phyloP scores from a whole-genome alignment of 805 yeast genomes.

The Maudiozyma bulderi region DNA sequence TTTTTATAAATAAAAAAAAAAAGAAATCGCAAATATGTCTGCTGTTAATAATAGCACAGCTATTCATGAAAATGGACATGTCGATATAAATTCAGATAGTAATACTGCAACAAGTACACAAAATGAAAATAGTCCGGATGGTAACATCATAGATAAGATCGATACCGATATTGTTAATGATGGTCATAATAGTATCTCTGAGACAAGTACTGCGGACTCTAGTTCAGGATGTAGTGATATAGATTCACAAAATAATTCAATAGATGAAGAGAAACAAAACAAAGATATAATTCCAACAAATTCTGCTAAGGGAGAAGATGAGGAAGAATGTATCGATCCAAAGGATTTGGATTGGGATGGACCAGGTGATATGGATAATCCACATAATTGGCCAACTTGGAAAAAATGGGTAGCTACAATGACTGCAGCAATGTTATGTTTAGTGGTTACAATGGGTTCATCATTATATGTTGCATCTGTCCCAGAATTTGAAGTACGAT shows the following conservation, averaged over 20 bases:
- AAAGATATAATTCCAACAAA: too few relatives aligned
- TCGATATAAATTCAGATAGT: too few relatives aligned
- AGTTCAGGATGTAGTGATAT: neutral
- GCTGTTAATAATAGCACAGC: too few relatives aligned
- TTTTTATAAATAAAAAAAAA: too few relatives aligned
- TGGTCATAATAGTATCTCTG: neutral
- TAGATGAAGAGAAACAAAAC: neutral
- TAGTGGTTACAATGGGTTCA: conserved; percentile 66
- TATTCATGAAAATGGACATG: too few relatives aligned
- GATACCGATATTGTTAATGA: neutral
- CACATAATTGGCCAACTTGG: conserved; percentile 57
- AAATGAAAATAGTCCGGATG: neutral
- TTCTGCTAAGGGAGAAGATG: neutral
- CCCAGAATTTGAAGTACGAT: conserved; percentile 38
- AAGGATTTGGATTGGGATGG: conserved; percentile 48
- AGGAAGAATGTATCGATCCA: conserved; percentile 27
- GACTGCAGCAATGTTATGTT: conserved; percentile 54
- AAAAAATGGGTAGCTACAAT: conserved; percentile 59
- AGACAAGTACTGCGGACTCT: neutral
- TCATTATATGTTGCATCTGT: conserved; percentile 62
- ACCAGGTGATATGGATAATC: conserved; percentile 52
- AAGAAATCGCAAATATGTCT: too few relatives aligned
- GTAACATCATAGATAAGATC: neutral
- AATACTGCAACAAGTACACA: neutral
- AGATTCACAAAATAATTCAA: too few relatives aligned